Conservation (phyloP, 441 rosid genomes). For the Dalechampia spathulata region DNA sequence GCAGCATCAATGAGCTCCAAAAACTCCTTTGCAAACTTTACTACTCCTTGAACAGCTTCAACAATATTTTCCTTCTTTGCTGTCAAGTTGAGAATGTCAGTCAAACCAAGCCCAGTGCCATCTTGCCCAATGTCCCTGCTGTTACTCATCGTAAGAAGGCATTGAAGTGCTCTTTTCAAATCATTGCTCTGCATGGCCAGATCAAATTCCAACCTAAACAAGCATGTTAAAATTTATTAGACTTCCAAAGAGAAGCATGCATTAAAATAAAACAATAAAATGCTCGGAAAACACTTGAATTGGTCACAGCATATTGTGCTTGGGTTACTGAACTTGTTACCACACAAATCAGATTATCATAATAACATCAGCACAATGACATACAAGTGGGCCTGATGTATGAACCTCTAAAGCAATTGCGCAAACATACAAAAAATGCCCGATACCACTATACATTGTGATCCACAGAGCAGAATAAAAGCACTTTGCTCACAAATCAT, state of each 20-base stretch:
- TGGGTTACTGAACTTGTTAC: too few species aligned
- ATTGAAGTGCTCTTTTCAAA: constrained; percentile 96
- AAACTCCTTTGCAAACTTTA: constrained; percentile 85
- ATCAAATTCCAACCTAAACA: constrained; percentile 85
- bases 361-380: neutral
- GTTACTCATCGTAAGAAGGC: constrained; percentile 95
- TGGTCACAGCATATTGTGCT: too few species aligned
- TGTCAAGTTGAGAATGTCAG: constrained; percentile 75
- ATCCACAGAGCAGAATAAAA: neutral
- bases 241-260: constrained; percentile 7
- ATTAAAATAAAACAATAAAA: constrained; percentile 11
- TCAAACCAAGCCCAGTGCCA: constrained; percentile 61
- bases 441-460: neutral
- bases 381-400: neutral
- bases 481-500: constrained; percentile 5
- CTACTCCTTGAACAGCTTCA: constrained; percentile 94
- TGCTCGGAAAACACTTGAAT: neutral
- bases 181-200: constrained; percentile 97
- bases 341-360: neutral
- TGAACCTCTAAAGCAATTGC: neutral
- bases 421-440: neutral
- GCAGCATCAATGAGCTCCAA: constrained; percentile 98
- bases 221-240: constrained; percentile 8
- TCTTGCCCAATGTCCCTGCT: constrained; percentile 94
- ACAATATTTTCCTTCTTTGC: constrained; percentile 85